Conservation (phyloP, 2,329 filamentous ascomycete species). For the Fusarium piperis region DNA sequence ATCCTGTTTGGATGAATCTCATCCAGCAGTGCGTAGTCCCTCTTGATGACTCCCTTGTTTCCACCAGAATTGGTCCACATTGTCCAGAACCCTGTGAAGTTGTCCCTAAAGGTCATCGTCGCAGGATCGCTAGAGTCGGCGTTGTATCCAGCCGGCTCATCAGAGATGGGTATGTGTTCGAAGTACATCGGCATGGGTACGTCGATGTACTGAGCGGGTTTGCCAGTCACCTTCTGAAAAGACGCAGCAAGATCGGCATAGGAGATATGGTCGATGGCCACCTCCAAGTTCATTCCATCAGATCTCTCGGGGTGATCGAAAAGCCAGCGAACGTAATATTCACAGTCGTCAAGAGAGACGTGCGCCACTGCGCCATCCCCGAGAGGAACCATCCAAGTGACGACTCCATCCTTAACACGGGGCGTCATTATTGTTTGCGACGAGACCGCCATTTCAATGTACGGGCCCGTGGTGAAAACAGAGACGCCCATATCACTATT, state of each 20-base stretch:
- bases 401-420: conserved; percentile 50
- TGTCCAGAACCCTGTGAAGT: conserved; percentile 63
- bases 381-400: conserved; percentile 55
- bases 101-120: conserved; percentile 53
- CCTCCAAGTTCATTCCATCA: conserved; percentile 57
- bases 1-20: conserved; percentile 57
- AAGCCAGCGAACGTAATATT: conserved; percentile 57
- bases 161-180: conserved; percentile 16
- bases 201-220: conserved; percentile 53
- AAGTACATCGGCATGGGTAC: conserved; percentile 49
- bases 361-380: conserved; percentile 53
- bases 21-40: conserved; percentile 52
- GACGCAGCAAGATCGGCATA: conserved; percentile 53
- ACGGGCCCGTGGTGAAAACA: not conserved
- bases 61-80: conserved; percentile 54
- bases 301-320: conserved; percentile 57
- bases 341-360: conserved; percentile 57
- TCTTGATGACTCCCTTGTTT: conserved; percentile 53
- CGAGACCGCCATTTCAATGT: not conserved
- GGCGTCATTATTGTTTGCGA: conserved; percentile 52
- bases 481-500: not conserved
- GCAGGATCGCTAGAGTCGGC: conserved; percentile 43
- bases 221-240: conserved; percentile 55
- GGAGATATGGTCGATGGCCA: conserved; percentile 53
- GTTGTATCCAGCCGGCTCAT: conserved; percentile 50